Evolutionary conservation across 2,329 filamentous ascomycete genomes (phyloP).

Genomic region (Atkinsonella hypoxylon): DNA sequence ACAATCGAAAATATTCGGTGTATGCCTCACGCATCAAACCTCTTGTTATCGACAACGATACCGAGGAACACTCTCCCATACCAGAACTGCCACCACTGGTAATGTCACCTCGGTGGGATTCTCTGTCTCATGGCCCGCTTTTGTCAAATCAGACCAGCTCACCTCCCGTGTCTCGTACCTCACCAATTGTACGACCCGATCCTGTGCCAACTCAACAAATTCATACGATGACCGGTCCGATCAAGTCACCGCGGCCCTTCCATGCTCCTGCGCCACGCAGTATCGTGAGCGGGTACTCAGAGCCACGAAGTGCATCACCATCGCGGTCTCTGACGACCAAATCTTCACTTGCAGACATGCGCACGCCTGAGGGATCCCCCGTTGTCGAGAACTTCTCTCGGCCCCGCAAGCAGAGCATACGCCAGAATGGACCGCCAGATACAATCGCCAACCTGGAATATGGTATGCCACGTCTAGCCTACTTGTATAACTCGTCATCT

Average conservation of each 20-base stretch:
- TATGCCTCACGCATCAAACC: constrained; percentile 14
- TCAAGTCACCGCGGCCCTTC: constrained; percentile 6
- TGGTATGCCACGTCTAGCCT: constrained; percentile 16
- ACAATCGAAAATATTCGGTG: constrained; percentile 12
- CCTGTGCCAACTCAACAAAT: neutral
- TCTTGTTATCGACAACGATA: constrained; percentile 2
- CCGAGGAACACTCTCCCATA: constrained; percentile 5
- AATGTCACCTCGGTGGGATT: constrained; percentile 34
- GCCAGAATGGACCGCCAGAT: constrained; percentile 21
- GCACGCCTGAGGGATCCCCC: constrained; percentile 23
- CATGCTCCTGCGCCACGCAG: constrained; percentile 8
- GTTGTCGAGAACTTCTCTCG: constrained; percentile 47
- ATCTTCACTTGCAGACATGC: constrained; percentile 21
- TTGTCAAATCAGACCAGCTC: constrained; percentile 10
- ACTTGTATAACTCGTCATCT: constrained; percentile 11
- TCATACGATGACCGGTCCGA: constrained; percentile 1
- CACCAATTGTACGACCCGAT: constrained; percentile 4
- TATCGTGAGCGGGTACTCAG: constrained; percentile 4
- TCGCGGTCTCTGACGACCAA: constrained; percentile 18
- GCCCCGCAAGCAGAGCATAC: constrained; percentile 41
- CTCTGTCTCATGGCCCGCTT: constrained; percentile 18
- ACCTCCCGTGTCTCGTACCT: neutral
- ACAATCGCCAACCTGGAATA: constrained; percentile 15
- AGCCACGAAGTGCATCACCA: constrained; percentile 19
- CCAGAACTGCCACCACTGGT: constrained; percentile 23